Percentiles rank a stretch among this genome's conserved stretches.
These are phyloP conservation scores for Macrophomina phaseolina DNA, from an alignment of 2,329 filamentous ascomycete species.

Conservation along the genomic window DNA sequence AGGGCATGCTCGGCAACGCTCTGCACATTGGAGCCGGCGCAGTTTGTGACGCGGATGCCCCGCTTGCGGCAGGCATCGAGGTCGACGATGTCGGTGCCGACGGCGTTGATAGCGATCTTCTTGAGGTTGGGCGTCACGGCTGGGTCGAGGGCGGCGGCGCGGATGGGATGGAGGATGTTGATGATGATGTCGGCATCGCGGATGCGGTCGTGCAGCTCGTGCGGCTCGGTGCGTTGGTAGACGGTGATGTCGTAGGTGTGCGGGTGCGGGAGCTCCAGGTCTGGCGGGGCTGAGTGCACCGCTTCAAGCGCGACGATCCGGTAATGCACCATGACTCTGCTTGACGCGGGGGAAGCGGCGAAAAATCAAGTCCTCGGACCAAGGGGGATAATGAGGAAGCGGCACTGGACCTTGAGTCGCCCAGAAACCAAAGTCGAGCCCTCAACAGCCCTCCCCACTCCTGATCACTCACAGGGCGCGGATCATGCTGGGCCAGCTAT, in stretches of 20 bases:
- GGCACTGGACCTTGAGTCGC: no score
- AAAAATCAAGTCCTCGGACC: not conserved
- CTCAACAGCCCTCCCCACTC: not conserved
- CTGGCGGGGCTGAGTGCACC: slow-evolving; percentile 48
- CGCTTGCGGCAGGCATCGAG: slow-evolving; percentile 50
- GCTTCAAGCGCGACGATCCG: slow-evolving; percentile 55
- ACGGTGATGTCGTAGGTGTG: slow-evolving; percentile 48
- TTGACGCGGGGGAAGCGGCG: not conserved
- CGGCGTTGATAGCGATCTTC: slow-evolving; percentile 53
- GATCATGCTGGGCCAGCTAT: not conserved
- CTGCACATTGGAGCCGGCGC: slow-evolving; percentile 55
- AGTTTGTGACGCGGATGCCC: slow-evolving; percentile 54
- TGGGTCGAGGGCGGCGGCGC: slow-evolving; percentile 46
- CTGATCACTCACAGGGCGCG: slow-evolving; percentile 13
- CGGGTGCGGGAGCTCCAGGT: slow-evolving; percentile 46
- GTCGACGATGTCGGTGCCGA: slow-evolving; percentile 56
- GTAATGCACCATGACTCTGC: slow-evolving; percentile 41
- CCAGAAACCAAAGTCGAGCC: not conserved
- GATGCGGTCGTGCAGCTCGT: slow-evolving; percentile 49
- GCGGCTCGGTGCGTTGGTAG: slow-evolving; percentile 43
- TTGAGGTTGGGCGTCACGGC: slow-evolving; percentile 50
- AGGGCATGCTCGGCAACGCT: slow-evolving; percentile 58
- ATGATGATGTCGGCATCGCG: slow-evolving; percentile 55
- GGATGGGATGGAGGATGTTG: slow-evolving; percentile 48
- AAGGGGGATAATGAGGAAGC: not conserved